Conservation (phyloP, 495 filamentous ascomycete genomes). For the Penicillium turbatum region DNA sequence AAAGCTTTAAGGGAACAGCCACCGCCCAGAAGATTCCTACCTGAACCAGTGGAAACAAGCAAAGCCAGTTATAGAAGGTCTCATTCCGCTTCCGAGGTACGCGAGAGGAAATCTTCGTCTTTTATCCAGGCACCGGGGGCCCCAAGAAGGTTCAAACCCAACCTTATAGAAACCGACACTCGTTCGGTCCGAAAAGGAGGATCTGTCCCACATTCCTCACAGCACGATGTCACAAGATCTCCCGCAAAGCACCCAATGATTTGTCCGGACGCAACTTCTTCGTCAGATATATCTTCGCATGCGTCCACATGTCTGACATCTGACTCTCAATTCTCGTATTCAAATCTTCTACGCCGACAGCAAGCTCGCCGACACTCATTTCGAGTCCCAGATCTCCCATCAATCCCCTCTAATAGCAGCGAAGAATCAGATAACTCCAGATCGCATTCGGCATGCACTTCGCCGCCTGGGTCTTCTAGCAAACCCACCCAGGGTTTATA, state of each 20-base stretch:
- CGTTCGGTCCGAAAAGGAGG: constrained; percentile 41
- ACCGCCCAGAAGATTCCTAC: constrained; percentile 17
- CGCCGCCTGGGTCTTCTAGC: constrained; percentile 32
- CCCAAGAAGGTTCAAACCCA: constrained; percentile 51
- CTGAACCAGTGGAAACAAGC: constrained; percentile 31
- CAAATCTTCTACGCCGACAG: constrained; percentile 37
- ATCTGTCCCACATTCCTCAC: constrained; percentile 20
- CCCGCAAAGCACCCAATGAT: not conserved
- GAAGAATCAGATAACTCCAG: constrained; percentile 49
- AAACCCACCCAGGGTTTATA: not conserved
- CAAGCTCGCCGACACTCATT: constrained; percentile 51
- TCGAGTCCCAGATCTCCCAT: constrained; percentile 48
- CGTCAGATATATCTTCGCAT: not conserved
- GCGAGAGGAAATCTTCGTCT: constrained; percentile 10
- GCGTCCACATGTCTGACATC: constrained; percentile 2
- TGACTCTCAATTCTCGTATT: constrained; percentile 48
- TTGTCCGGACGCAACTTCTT: not conserved
- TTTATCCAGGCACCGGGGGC: constrained; percentile 1
- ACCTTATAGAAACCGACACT: constrained; percentile 54
- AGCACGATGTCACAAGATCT: constrained; percentile 1
- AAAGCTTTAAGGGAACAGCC: constrained; percentile 4
- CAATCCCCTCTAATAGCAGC: constrained; percentile 53
- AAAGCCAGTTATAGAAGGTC: constrained; percentile 18
- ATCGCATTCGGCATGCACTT: constrained; percentile 47
- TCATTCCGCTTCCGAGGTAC: not conserved